Evolutionary conservation across 345 rosid species (phyloP), one percentile per base, ranked within the genome.

Genomic region (Laguncularia racemosa): DNA sequence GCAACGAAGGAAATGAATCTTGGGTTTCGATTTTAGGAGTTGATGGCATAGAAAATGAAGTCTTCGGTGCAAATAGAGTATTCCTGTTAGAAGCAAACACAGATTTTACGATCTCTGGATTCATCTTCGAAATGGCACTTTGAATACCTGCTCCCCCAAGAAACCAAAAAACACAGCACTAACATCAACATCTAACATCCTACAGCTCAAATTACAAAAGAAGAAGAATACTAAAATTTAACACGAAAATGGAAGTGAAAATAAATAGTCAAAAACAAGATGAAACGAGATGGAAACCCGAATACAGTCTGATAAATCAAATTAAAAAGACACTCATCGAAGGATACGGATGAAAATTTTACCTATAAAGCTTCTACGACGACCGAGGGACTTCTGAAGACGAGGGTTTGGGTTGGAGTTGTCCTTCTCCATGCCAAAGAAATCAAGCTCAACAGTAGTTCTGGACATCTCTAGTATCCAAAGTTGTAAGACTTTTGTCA

Each of bases 331-430:
- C 9, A 13, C 6, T 46, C 2, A 49, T 15, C 16, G 1, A 6
- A 1, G 4, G 16, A 16, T 49, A n/a, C 13, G 50, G 12, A 20
- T 1, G 8, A 14, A 3, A 20, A 65, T 16, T 0, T n/a, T 26
- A 87, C 91, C 96, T 71, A 88, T 88, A 55, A 84, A 84, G 76
- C 89, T 91, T 33, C 84, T 76, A 44, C 83, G 86, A 52, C 89
- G 93, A 45, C 71, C 62, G 52, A 83, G 69, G 33, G 71, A 57
- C 46, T 75, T 79, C 64, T 74, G 73, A 66, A 80, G 72, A 70
- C 60, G 75, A 58, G 91, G 71, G 19, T 69, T 71, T 19, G 83
- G 62, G 55, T 33, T 48, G 13, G 52, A 14, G 14, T 13, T 3
- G 1, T 73, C 77, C 60, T 79, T 81, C 71, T 74, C 81, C 67